phyloP scores from a whole-genome alignment of 768 basidiomycete species.

The Kwoniella sp. region DNA sequence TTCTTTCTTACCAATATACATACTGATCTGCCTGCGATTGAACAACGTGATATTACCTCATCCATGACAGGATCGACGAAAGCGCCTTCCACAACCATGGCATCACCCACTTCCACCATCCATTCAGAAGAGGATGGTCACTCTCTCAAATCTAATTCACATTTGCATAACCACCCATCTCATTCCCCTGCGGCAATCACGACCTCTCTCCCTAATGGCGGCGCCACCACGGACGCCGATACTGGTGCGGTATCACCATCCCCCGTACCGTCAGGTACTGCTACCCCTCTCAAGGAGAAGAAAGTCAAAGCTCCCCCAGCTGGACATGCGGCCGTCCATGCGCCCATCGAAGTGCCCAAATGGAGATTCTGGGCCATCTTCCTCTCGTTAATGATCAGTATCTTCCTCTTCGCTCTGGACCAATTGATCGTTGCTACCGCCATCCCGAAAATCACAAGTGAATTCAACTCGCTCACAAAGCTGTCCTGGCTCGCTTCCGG shows the following conservation, averaged over 20 bases:
- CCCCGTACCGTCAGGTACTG: neutral
- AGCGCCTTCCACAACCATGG: constrained; percentile 12
- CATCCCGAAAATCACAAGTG: constrained; percentile 50
- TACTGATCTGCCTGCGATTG: neutral
- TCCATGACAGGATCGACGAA: neutral
- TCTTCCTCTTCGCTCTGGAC: constrained; percentile 53
- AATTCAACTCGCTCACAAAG: constrained; percentile 48
- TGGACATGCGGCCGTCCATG: constrained; percentile 15
- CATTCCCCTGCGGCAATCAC: neutral
- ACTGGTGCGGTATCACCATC: neutral
- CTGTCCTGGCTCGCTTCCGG: constrained; percentile 52
- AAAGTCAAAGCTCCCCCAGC: constrained; percentile 10
- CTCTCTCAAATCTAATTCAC: constrained; percentile 1
- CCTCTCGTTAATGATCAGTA: constrained; percentile 34
- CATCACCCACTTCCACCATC: constrained; percentile 25
- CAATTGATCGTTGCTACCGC: constrained; percentile 57
- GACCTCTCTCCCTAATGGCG: constrained; percentile 1
- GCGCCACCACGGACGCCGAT: neutral
- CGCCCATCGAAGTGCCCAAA: constrained; percentile 39
- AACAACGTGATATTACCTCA: neutral
- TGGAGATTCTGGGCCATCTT: constrained; percentile 43
- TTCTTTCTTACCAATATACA: too few relatives aligned
- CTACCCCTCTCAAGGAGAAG: constrained; percentile 9
- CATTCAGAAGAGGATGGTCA: constrained; percentile 9
- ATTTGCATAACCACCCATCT: neutral